A percentile compares a stretch with the other conserved stretches of the same genome.
Conservation (phyloP, 106 monocot genomes). For the Posidonia australis region DNA sequence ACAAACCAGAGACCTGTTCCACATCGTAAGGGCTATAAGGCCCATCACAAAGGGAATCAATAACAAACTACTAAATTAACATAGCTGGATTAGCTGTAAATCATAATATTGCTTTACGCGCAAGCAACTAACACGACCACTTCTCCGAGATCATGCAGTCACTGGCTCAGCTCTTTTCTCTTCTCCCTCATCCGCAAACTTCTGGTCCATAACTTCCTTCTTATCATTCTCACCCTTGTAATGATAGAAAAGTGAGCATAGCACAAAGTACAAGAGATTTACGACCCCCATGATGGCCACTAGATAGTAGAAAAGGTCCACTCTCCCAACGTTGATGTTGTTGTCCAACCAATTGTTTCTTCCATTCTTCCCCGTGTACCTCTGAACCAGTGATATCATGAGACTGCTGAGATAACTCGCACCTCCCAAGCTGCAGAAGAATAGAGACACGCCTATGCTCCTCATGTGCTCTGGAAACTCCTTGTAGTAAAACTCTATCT, state of each 20-base stretch:
- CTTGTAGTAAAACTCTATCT: conserved; percentile 25
- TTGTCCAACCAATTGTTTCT: conserved; percentile 5
- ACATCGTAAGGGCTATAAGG: too few relatives aligned
- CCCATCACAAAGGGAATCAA: too few relatives aligned
- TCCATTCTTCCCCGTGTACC: background rate
- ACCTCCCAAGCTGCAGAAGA: conserved; percentile 12
- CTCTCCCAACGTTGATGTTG: conserved; percentile 8
- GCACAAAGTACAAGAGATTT: conserved; percentile 16
- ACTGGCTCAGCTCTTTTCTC: too few relatives aligned
- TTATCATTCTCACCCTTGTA: conserved; percentile 28
- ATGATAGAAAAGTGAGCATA: conserved; percentile 18
- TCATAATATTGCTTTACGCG: too few relatives aligned
- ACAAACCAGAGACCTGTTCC: too few relatives aligned
- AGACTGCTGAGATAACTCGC: conserved; percentile 3
- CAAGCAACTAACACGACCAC: too few relatives aligned
- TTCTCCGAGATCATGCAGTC: too few relatives aligned
- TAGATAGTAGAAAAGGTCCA: conserved; percentile 17
- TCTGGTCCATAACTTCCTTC: too few relatives aligned
- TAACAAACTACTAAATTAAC: too few relatives aligned
- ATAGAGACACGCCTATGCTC: conserved; percentile 10
- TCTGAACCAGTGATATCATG: background rate
- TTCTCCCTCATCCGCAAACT: too few relatives aligned
- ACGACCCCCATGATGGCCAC: background rate
- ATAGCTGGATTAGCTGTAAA: too few relatives aligned
- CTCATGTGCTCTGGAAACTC: conserved; percentile 25